Conservation (phyloP, 805 yeast species). For the Wickerhamiella allomyrinae region DNA sequence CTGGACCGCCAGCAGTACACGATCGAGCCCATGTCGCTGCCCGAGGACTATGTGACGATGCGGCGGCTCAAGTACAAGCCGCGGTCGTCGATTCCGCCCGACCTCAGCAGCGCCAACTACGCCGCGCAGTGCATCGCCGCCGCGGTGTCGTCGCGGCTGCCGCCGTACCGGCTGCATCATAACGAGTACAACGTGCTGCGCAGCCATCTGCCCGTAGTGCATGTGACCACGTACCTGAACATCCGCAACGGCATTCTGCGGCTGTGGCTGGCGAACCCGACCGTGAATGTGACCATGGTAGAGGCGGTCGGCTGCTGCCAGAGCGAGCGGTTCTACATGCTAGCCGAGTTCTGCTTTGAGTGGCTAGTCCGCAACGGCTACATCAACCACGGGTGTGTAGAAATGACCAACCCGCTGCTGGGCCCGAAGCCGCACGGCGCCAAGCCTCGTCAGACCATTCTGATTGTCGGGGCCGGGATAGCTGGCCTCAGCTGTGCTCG, state of each 20-base stretch:
- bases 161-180: conserved; percentile 26
- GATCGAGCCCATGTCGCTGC: background rate
- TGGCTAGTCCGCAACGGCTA: conserved; percentile 30
- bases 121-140: conserved; percentile 29
- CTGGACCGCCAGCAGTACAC: background rate
- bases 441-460: conserved; percentile 32
- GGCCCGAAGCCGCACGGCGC: conserved; percentile 15
- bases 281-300: conserved; percentile 27
- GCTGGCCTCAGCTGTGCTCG: conserved; percentile 96
- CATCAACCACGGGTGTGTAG: conserved; percentile 29
- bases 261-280: conserved; percentile 31
- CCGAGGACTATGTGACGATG: background rate
- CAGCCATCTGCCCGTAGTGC: conserved; percentile 22
- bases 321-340: conserved; percentile 25
- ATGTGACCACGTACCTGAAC: conserved; percentile 30
- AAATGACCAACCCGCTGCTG: conserved; percentile 10
- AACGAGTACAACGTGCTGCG: conserved; percentile 27
- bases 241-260: conserved; percentile 30
- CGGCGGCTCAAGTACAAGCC: conserved; percentile 21
- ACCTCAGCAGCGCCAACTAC: conserved; percentile 23
- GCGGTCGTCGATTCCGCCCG: conserved; percentile 28
- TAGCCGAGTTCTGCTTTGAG: conserved; percentile 32
- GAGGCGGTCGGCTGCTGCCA: conserved; percentile 33
- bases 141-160: conserved; percentile 27
- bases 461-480: conserved; percentile 90